Conservation (phyloP, 140 eudicot genomes). For the Anethum foeniculum region DNA sequence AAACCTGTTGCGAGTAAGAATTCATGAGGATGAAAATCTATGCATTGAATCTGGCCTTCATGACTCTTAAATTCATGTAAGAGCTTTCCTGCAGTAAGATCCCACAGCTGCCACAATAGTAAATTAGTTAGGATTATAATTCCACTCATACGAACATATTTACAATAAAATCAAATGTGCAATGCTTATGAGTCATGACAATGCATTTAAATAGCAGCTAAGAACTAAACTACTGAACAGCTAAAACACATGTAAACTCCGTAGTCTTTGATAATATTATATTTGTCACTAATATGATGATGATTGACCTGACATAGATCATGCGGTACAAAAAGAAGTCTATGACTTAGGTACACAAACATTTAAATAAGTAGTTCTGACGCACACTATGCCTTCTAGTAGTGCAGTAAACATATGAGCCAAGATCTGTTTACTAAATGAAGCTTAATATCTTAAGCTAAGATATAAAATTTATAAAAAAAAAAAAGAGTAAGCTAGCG, state of each 20-base stretch:
- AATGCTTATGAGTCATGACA: neutral
- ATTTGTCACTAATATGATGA: neutral
- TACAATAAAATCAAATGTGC: neutral
- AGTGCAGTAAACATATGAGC: neutral
- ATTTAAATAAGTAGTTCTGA: neutral
- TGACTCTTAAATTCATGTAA: constrained; percentile 92
- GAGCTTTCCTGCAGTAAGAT: constrained; percentile 95
- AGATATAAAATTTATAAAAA: neutral
- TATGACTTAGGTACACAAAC: neutral
- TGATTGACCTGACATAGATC: neutral
- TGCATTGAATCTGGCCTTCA: constrained; percentile 93
- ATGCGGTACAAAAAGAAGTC: neutral
- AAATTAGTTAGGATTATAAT: constrained; percentile 12
- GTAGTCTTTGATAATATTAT: neutral
- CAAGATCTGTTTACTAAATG: neutral
- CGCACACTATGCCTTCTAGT: neutral
- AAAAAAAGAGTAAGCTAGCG: neutral
- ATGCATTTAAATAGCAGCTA: neutral
- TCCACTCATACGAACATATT: neutral
- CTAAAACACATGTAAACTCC: neutral
- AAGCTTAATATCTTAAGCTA: neutral
- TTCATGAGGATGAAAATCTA: constrained; percentile 96
- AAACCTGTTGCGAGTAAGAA: constrained; percentile 96
- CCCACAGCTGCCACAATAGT: constrained; percentile 70
- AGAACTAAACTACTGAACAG: neutral